A percentile compares a stretch with the other conserved stretches of the same genome.
These are phyloP conservation scores for Nakazawaea molendinolei DNA, from an alignment of 805 yeast genomes.

Conservation along the genomic window DNA sequence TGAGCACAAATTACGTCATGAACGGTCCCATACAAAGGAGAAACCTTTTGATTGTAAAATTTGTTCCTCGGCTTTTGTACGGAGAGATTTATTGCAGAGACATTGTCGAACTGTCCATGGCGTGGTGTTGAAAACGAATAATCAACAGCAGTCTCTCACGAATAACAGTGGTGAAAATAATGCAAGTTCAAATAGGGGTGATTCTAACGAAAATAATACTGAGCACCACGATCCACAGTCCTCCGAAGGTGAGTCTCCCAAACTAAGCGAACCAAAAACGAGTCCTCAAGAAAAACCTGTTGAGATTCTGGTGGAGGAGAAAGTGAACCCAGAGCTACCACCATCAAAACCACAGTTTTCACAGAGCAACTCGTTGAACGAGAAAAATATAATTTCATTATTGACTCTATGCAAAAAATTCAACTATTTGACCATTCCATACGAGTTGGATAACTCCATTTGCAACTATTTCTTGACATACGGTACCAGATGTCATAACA, in stretches of 20 bases:
- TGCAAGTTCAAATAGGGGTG: too few relatives aligned
- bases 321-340: constrained; percentile 4
- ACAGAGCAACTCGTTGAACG: too few relatives aligned
- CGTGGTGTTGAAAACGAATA: constrained; percentile 21
- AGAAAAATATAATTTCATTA: constrained; percentile 26
- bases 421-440: constrained; percentile 16
- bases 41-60: constrained; percentile 71
- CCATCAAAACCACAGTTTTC: too few relatives aligned
- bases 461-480: constrained; percentile 20
- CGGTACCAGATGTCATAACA: constrained; percentile 23
- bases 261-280: too few relatives aligned
- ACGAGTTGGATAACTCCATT: constrained; percentile 17
- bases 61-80: constrained; percentile 67
- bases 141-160: constrained; percentile 16
- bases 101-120: constrained; percentile 76
- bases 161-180: too few relatives aligned
- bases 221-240: too few relatives aligned
- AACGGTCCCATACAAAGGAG: constrained; percentile 73
- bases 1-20: constrained; percentile 75
- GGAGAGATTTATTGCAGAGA: constrained; percentile 70
- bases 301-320: too few relatives aligned
- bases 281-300: too few relatives aligned
- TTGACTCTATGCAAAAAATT: constrained; percentile 26
- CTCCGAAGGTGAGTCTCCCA: too few relatives aligned
- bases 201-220: too few relatives aligned